Evolutionary conservation across 2,329 filamentous ascomycete genomes (phyloP), one percentile per base, ranked within the genome.

Genomic region (Talaromyces verruculosus): DNA sequence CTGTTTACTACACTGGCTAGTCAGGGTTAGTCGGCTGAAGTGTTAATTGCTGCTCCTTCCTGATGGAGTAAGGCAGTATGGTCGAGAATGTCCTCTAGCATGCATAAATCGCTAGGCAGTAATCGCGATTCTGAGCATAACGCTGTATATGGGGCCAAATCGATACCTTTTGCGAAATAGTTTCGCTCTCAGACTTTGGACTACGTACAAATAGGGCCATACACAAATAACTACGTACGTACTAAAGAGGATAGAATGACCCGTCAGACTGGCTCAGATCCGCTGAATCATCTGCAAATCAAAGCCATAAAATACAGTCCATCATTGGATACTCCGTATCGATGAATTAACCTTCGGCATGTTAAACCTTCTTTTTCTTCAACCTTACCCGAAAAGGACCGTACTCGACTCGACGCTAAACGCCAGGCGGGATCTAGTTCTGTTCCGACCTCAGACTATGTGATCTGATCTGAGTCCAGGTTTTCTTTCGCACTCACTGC

Each of bases 231-330:
- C 7, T 58, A 28, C 19, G n/a, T 49, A 49, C 22, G 3, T 49
- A 10, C 43, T 49, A 35, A 57, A n/a, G 8, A 28, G 5, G 13
- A 59, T 17, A 62, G 19, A 62, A 49, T 39, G 65, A 63, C 61
- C 65, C 65, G 65, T 59, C 65, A 66, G 61, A 41, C 53, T 63
- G 65, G 65, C 59, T 66, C 65, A 30, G 65, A 60, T 63, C 65
- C 58, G 60, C 49, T 25, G 15, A 10, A 39, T 35, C 19, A 15
- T n/a, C 3, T 10, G 8, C 5, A 19, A 13, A 51, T 51, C 6
- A 8, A 30, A n/a, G 15, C 3, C 8, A 30, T 17, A 13, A 7
- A 22, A 19, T 37, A 57, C n/a, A 55, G 7, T 35, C 13, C 47
- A 17, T 13, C 22, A 22, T 17, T n/a, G 11, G 15, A 55, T 37